Evolutionary conservation across 768 basidiomycete genomes (phyloP).

Genomic region (Tremella yokohamensis): DNA sequence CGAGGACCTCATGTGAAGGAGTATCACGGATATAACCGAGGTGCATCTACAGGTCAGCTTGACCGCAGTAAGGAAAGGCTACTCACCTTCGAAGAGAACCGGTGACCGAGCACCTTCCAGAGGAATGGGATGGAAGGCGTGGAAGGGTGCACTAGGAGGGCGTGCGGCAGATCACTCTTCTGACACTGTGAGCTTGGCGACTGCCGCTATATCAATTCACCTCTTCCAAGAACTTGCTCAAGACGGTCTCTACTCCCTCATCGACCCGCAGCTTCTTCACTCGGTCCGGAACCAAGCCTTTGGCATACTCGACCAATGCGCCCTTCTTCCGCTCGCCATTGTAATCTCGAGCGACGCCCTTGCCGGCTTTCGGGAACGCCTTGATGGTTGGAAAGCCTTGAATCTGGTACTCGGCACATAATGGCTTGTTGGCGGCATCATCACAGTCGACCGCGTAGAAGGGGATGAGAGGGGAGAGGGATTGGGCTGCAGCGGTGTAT

Average conservation of each 20-base stretch:
- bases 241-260: constrained; percentile 56
- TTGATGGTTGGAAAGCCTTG: constrained; percentile 94
- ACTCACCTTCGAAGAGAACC: constrained; percentile 33
- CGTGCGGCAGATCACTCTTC: constrained; percentile 48
- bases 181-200: constrained; percentile 8
- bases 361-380: constrained; percentile 74
- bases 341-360: constrained; percentile 63
- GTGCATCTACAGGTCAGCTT: constrained; percentile 67
- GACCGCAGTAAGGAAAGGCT: constrained; percentile 49
- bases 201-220: constrained; percentile 53
- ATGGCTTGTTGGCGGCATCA: constrained; percentile 68
- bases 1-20: constrained; percentile 48
- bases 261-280: constrained; percentile 58
- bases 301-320: constrained; percentile 71
- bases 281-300: constrained; percentile 68
- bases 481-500: constrained; percentile 73
- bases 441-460: constrained; percentile 94
- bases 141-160: constrained; percentile 49
- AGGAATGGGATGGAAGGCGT: constrained; percentile 49
- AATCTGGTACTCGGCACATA: constrained; percentile 77
- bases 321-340: constrained; percentile 69
- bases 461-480: constrained; percentile 75
- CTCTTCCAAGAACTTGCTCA: constrained; percentile 63
- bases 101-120: constrained; percentile 51
- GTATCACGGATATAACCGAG: constrained; percentile 63